phyloP scores from a whole-genome alignment of 352 stramenopile species.

The Phytopythium kandeliae region DNA sequence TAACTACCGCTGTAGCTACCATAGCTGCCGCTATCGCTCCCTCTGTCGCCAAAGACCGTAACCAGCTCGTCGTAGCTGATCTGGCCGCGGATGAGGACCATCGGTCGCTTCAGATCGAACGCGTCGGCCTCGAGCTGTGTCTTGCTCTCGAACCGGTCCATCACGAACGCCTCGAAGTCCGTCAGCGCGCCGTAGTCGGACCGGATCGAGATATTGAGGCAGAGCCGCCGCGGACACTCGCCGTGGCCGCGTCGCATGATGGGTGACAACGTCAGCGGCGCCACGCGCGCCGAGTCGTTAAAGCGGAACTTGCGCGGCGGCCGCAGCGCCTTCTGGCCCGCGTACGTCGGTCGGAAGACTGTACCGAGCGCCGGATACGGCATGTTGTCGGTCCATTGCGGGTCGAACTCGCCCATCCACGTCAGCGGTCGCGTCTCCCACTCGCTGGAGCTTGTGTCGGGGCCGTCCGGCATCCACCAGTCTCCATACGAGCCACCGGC shows the following conservation, averaged over 20 bases:
- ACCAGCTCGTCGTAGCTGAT: not conserved
- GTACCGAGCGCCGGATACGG: constrained; percentile 1
- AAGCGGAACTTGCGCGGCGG: not conserved
- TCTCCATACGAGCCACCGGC: not conserved
- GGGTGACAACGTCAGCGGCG: not conserved
- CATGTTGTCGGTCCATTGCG: constrained; percentile 2
- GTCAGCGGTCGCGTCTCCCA: constrained; percentile 3
- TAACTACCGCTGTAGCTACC: not conserved
- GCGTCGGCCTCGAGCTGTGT: not conserved
- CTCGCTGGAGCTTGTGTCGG: not conserved
- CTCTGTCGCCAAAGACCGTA: not conserved
- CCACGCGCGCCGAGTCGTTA: not conserved
- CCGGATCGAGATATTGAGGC: constrained; percentile 19
- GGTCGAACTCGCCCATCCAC: constrained; percentile 5
- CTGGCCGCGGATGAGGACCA: not conserved
- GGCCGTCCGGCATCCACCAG: constrained; percentile 1
- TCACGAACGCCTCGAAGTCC: constrained; percentile 29
- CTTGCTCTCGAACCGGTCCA: constrained; percentile 31
- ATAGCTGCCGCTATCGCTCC: not conserved
- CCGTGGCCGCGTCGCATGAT: not conserved
- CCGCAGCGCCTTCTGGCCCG: constrained; percentile 3
- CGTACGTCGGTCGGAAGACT: constrained; percentile 4
- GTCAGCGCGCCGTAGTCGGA: constrained; percentile 29
- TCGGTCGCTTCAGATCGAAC: not conserved
- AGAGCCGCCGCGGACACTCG: constrained; percentile 12